A percentile compares a stretch with the other conserved stretches of the same genome.
Conservation (phyloP, 2,329 filamentous ascomycete species). For the Endothia cerciana region DNA sequence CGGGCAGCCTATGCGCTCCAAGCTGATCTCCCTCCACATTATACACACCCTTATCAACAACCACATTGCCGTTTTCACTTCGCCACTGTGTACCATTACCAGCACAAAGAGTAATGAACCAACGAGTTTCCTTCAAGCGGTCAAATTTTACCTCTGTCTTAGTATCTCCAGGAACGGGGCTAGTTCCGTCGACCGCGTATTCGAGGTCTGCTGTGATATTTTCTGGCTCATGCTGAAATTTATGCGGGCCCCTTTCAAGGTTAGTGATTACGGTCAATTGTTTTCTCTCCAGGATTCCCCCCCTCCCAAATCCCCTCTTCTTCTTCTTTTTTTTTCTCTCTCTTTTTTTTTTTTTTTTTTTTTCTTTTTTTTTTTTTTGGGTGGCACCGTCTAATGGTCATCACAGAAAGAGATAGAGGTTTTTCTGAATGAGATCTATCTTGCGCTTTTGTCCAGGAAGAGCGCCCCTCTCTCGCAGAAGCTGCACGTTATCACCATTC, state of each 20-base stretch:
- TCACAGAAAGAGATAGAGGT: constrained; percentile 92
- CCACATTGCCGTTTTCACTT: constrained; percentile 87
- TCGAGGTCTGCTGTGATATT: constrained; percentile 94
- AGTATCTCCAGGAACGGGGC: constrained; percentile 94
- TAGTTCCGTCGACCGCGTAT: constrained; percentile 88
- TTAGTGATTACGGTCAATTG: constrained; percentile 42
- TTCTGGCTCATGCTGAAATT: constrained; percentile 98
- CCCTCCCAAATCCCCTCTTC: no score
- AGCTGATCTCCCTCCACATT: constrained; percentile 91
- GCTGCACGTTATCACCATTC: constrained; percentile 83
- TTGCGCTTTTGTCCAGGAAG: constrained; percentile 86
- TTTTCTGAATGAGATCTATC: constrained; percentile 95
- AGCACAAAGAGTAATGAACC: constrained; percentile 87
- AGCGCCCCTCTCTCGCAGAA: constrained; percentile 90
- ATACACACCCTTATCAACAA: constrained; percentile 96
- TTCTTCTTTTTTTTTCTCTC: no score
- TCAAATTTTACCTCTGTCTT: constrained; percentile 95
- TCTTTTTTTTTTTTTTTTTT: no score
- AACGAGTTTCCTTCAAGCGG: constrained; percentile 89
- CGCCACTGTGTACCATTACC: constrained; percentile 87
- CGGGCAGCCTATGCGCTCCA: constrained; percentile 95
- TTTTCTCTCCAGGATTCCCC: not conserved
- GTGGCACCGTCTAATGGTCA: constrained; percentile 10
- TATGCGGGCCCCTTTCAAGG: constrained; percentile 92
- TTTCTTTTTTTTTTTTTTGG: not conserved